phyloP scores from a whole-genome alignment of 257 asterid genomes.

The Osmanthus fragrans region DNA sequence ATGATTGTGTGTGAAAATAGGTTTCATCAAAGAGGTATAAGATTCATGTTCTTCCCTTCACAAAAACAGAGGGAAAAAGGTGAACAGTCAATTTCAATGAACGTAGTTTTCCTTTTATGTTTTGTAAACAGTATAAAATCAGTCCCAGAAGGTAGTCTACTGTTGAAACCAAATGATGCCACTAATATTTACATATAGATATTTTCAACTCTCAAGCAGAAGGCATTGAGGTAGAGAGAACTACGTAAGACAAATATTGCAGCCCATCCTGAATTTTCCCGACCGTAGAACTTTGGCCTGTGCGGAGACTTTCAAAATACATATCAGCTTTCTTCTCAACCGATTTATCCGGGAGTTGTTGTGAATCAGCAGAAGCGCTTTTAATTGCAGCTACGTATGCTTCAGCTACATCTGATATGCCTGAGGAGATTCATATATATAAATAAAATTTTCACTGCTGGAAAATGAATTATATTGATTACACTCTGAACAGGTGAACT shows the following conservation, averaged over 20 bases:
- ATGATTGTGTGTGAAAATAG: no score
- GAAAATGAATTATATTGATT: neutral
- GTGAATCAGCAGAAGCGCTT: slow-evolving; percentile 50
- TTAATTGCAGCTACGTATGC: slow-evolving; percentile 72
- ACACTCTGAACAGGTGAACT: neutral
- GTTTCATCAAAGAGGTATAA: neutral
- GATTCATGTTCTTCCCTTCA: slow-evolving; percentile 17
- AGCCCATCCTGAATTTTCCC: slow-evolving; percentile 86
- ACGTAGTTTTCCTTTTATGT: neutral
- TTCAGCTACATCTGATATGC: slow-evolving; percentile 89
- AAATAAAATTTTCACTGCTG: neutral
- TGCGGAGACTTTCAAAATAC: slow-evolving; percentile 59
- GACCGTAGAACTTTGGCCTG: slow-evolving; percentile 66
- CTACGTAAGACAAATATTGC: slow-evolving; percentile 59
- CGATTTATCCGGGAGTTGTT: slow-evolving; percentile 44
- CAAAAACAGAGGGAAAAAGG: slow-evolving; percentile 22
- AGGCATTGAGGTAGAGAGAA: slow-evolving; percentile 77
- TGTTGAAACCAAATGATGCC: slow-evolving; percentile 4
- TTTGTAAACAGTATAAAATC: neutral
- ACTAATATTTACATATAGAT: slow-evolving; percentile 45
- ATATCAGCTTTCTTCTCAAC: slow-evolving; percentile 62
- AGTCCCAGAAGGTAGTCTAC: neutral
- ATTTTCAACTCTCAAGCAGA: slow-evolving; percentile 40
- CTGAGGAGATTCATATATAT: slow-evolving; percentile 37
- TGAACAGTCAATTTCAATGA: slow-evolving; percentile 7